Percentiles rank a stretch among this genome's conserved stretches.
phyloP scores from a whole-genome alignment of 495 filamentous ascomycete species.

The Geopyxis carbonaria region DNA sequence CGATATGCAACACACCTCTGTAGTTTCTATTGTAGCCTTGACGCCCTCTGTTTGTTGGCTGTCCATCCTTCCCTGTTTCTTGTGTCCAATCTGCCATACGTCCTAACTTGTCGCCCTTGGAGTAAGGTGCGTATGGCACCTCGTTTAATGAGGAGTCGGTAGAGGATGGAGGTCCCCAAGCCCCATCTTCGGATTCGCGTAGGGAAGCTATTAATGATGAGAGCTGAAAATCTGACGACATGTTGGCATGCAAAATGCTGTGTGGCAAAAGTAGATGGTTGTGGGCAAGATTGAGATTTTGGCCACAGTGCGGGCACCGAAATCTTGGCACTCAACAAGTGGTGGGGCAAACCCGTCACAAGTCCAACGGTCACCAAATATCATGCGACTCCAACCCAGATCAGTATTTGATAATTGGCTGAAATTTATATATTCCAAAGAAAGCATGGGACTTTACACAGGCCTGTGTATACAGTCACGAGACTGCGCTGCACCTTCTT shows the following conservation, averaged over 20 bases:
- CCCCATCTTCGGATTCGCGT: conserved; percentile 41
- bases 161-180: conserved; percentile 72
- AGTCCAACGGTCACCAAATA: too few relatives aligned
- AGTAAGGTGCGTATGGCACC: conserved; percentile 92
- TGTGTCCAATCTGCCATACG: conserved; percentile 98
- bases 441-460: too few relatives aligned
- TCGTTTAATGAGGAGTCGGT: conserved; percentile 71
- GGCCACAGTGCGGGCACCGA: background rate
- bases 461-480: too few relatives aligned
- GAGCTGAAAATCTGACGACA: conserved; percentile 21
- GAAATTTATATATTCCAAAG: too few relatives aligned
- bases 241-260: conserved; percentile 1
- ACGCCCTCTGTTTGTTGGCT: conserved; percentile 51
- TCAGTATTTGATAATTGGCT: too few relatives aligned
- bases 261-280: background rate
- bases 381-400: too few relatives aligned
- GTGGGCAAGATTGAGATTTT: background rate
- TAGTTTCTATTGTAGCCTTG: conserved; percentile 82
- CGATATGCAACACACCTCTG: conserved; percentile 45
- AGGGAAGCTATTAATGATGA: conserved; percentile 35
- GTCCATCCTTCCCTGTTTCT: conserved; percentile 63
- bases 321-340: conserved; percentile 4
- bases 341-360: conserved; percentile 4
- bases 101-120: conserved; percentile 94
- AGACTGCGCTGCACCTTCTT: too few relatives aligned